These are phyloP conservation scores for Vaccinium corymbosum DNA, from an alignment of 148 eudicot species.

Conservation along the genomic window DNA sequence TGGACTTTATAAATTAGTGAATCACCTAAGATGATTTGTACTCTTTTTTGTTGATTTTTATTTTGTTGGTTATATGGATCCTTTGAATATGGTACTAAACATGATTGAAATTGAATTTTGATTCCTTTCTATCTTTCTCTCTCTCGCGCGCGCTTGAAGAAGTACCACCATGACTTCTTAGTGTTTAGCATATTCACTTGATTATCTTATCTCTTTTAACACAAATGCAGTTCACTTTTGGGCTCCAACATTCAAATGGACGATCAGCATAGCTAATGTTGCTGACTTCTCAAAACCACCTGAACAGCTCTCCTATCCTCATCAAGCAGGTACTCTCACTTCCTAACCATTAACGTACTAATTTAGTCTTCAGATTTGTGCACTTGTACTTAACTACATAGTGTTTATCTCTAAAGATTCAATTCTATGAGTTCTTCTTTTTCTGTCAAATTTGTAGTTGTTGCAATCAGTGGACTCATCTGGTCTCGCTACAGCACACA, in stretches of 20 bases:
- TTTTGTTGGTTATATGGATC: too few relatives aligned
- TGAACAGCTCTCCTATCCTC: constrained; percentile 41
- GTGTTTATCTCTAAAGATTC: neutral
- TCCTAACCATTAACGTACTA: neutral
- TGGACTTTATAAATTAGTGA: too few relatives aligned
- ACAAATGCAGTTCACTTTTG: constrained; percentile 41
- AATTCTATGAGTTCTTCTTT: neutral
- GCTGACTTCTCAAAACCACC: constrained; percentile 45
- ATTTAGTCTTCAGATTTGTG: neutral
- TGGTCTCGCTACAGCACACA: constrained; percentile 40
- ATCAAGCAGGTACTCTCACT: constrained; percentile 29
- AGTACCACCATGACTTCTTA: neutral
- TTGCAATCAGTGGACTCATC: constrained; percentile 30
- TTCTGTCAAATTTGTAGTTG: constrained; percentile 23
- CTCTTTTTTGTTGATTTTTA: too few relatives aligned
- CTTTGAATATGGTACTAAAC: neutral
- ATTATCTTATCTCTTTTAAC: neutral
- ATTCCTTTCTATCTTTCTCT: too few relatives aligned
- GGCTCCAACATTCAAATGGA: constrained; percentile 46
- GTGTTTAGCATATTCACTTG: neutral
- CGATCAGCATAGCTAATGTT: constrained; percentile 37
- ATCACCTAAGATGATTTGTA: too few relatives aligned
- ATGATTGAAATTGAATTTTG: neutral
- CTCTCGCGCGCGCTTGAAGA: neutral
- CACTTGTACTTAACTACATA: neutral